Base-by-base conservation (phyloP, 1,284 basidiomycete genomes). In the Malassezia yamatoensis region DNA sequence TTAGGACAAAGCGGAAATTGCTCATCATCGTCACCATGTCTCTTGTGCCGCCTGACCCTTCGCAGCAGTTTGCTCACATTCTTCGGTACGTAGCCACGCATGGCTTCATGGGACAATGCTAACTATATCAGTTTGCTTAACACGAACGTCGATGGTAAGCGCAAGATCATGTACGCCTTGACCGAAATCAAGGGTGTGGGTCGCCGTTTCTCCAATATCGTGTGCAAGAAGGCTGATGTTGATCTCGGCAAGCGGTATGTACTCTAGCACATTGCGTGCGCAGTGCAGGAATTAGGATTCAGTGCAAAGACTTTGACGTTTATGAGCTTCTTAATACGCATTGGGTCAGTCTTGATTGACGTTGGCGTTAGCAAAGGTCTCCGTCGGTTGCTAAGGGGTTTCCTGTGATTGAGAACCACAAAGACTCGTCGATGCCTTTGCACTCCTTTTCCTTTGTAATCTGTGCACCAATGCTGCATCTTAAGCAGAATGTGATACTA, bases 181-280 rank as follows among this genome's bases (percentile, higher is more conserved):
- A 75, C 74, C 45, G 67, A 98, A 82, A 98, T 98, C 83, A 96
- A 96, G 83, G 94, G 94, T 86, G 93, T 99, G 65, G 94, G 94
- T 76, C 86, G 94, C 65, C 87, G 94, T 61, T 98, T 96, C 80
- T 85, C 94, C 77, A 98, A 98, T 81, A 81, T 98, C 75, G 93
- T 98, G 72, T 96, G 91, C 85, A 98, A 98, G 82, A 99, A 99
- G 83, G 94, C 94, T 68, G 94, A 98, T 81, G 88, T 99, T 58
- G 91, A 98, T 78, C 83, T 99, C 66, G 87, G 83, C 83, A 99
- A 99, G 82, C 88, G 94, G 91, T 94, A 72, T 63, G 86, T 80
- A 20, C 21, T 20, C 7, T 7, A 29, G 24, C 24, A 39, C 38
- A 39, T 39, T n/a, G 15, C 6, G 3, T n/a, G 38, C 20, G 38